phyloP scores from a whole-genome alignment of 163 green algal genomes.

The Chlamydomonas reinhardtii region DNA sequence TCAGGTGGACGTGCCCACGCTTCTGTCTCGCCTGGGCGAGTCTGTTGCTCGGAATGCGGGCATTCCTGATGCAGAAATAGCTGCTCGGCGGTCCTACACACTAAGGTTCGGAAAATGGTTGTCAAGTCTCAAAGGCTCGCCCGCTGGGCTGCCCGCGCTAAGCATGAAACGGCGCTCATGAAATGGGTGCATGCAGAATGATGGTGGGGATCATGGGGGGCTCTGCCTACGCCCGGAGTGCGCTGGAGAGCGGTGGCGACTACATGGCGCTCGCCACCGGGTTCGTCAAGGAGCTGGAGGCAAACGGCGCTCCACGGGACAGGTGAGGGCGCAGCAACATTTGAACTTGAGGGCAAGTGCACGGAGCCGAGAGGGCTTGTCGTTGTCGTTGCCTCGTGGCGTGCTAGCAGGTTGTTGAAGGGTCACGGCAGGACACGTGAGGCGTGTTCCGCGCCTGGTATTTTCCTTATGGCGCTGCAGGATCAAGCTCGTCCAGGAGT shows the following conservation, averaged over 20 bases:
- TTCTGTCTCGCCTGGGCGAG: too few relatives aligned
- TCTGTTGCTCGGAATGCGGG: neutral
- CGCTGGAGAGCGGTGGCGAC: constrained; percentile 20
- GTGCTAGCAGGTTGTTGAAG: too few relatives aligned
- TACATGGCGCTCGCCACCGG: constrained; percentile 1
- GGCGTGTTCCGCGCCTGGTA: neutral
- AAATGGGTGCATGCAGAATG: neutral
- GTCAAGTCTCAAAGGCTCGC: too few relatives aligned
- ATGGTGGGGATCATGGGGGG: constrained; percentile 1
- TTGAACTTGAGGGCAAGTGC: neutral
- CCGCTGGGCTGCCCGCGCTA: too few relatives aligned
- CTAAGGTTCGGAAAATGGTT: neutral
- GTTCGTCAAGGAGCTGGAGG: constrained; percentile 26
- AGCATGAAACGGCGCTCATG: too few relatives aligned
- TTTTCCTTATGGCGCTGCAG: too few relatives aligned
- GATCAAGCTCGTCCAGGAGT: too few relatives aligned
- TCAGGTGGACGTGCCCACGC: too few relatives aligned
- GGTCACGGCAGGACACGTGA: too few relatives aligned
- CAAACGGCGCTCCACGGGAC: constrained; percentile 5
- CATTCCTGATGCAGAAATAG: neutral
- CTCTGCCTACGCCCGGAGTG: neutral
- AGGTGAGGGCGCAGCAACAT: neutral
- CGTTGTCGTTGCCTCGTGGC: neutral
- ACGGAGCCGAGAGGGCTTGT: neutral
- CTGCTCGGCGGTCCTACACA: neutral